These are phyloP conservation scores for Fraxinus floribunda DNA, from an alignment of 305 asterid species.

Conservation along the genomic window DNA sequence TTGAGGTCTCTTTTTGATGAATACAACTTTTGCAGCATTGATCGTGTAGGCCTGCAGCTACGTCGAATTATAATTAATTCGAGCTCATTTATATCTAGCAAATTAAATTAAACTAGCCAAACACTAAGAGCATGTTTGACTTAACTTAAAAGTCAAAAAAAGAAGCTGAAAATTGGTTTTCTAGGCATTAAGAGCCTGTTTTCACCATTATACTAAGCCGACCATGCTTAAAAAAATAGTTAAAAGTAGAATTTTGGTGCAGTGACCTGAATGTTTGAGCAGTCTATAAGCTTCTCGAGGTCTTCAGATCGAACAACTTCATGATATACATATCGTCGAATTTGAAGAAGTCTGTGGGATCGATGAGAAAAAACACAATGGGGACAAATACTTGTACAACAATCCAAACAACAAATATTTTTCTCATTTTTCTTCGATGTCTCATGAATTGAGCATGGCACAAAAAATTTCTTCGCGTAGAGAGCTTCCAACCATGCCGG, in stretches of 20 bases:
- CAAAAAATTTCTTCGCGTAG: conserved; percentile 62
- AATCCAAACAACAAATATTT: conserved; percentile 82
- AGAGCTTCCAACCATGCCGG: conserved; percentile 91
- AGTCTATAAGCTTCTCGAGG: conserved; percentile 79
- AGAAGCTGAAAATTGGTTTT: background rate
- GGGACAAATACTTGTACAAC: conserved; percentile 90
- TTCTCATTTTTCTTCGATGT: conserved; percentile 84
- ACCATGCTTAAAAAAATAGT: background rate
- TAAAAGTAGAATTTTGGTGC: background rate
- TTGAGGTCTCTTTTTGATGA: conserved; percentile 89
- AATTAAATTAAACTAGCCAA: background rate
- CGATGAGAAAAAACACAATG: conserved; percentile 84
- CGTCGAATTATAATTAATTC: background rate
- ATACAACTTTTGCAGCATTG: conserved; percentile 82
- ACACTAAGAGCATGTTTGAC: background rate
- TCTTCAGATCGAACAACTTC: conserved; percentile 90
- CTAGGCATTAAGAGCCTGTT: background rate
- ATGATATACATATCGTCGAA: conserved; percentile 89
- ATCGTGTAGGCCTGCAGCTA: conserved; percentile 71
- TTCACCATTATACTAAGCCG: background rate
- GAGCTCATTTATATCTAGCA: background rate
- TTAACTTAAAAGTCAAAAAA: background rate
- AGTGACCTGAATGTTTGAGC: conserved; percentile 83
- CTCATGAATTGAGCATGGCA: conserved; percentile 71
- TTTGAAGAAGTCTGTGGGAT: conserved; percentile 77